phyloP scores from a whole-genome alignment of 2,329 filamentous ascomycete species.

The Penicillium sp. region DNA sequence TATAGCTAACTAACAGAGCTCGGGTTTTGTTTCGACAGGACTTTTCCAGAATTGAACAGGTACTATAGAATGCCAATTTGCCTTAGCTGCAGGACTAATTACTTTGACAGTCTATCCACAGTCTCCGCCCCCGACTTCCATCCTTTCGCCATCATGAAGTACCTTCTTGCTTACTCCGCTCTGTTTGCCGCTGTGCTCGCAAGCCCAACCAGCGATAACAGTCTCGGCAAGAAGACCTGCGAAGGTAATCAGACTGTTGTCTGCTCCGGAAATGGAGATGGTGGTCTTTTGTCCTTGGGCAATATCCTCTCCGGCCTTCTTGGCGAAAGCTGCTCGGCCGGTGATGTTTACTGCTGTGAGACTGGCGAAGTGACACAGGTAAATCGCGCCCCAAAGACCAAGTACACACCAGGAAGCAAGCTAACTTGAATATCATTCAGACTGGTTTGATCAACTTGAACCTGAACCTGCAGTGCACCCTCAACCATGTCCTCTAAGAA shows the following conservation, averaged over 20 bases:
- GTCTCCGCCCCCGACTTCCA: background rate
- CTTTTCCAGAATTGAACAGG: background rate
- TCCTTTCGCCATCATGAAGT: conserved; percentile 1
- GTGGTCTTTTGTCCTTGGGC: conserved; percentile 11
- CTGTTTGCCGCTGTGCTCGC: conserved; percentile 1
- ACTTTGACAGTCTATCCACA: background rate
- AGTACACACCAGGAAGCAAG: background rate
- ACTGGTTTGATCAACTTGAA: conserved; percentile 12
- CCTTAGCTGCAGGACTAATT: background rate
- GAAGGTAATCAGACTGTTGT: conserved; percentile 7
- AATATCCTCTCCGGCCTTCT: conserved; percentile 12
- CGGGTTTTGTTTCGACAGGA: background rate
- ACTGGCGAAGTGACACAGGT: conserved; percentile 7
- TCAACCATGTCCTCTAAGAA: conserved; percentile 11
- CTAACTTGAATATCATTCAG: conserved; percentile 2
- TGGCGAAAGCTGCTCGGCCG: conserved; percentile 11
- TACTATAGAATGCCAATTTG: background rate
- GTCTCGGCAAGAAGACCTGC: background rate
- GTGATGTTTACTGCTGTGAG: conserved; percentile 14
- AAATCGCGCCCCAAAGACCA: too few relatives aligned
- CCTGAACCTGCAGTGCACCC: conserved; percentile 11
- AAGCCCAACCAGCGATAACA: background rate
- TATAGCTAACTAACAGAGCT: background rate
- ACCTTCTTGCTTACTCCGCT: background rate
- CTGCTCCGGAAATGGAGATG: conserved; percentile 11